These are phyloP conservation scores for Hypoxylon sp. DNA, from an alignment of 2,329 filamentous ascomycete genomes.

Conservation along the genomic window DNA sequence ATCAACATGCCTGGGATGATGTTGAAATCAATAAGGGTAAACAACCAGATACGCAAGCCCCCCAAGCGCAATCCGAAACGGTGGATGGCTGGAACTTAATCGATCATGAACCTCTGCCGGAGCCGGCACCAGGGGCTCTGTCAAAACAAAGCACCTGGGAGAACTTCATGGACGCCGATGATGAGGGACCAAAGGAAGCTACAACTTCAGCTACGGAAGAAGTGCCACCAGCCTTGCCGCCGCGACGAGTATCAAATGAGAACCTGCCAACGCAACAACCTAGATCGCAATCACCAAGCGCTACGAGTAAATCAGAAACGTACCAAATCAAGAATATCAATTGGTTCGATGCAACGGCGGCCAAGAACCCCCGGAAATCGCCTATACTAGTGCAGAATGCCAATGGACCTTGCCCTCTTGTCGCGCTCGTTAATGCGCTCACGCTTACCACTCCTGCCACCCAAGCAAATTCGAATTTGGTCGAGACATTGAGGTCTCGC, in stretches of 20 bases:
- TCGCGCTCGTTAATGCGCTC: slow-evolving; percentile 93
- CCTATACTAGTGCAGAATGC: slow-evolving; percentile 93
- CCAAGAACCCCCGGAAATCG: slow-evolving; percentile 78
- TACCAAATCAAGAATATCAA: slow-evolving; percentile 94
- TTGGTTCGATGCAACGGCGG: slow-evolving; percentile 78
- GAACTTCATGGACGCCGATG: slow-evolving; percentile 53
- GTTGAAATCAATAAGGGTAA: slow-evolving; percentile 61
- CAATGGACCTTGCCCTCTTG: slow-evolving; percentile 93
- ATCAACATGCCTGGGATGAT: slow-evolving; percentile 67
- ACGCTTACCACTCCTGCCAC: slow-evolving; percentile 83
- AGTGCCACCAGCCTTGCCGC: slow-evolving; percentile 58
- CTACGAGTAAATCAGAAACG: slow-evolving; percentile 75
- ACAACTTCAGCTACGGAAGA: slow-evolving; percentile 25
- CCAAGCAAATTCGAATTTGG: slow-evolving; percentile 75
- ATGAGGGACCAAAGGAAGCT: slow-evolving; percentile 49
- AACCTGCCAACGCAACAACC: slow-evolving; percentile 55
- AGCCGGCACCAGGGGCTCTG: slow-evolving; percentile 52
- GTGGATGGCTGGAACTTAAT: slow-evolving; percentile 68
- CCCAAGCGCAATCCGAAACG: slow-evolving; percentile 44
- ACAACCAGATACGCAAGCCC: slow-evolving; percentile 49
- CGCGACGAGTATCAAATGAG: slow-evolving; percentile 52
- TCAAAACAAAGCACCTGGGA: slow-evolving; percentile 59
- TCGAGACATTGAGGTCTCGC: slow-evolving; percentile 81
- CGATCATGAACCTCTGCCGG: slow-evolving; percentile 57
- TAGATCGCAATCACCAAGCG: slow-evolving; percentile 55